Evolutionary conservation across 768 basidiomycete species (phyloP).

Genomic region (Tulasnella calospora): DNA sequence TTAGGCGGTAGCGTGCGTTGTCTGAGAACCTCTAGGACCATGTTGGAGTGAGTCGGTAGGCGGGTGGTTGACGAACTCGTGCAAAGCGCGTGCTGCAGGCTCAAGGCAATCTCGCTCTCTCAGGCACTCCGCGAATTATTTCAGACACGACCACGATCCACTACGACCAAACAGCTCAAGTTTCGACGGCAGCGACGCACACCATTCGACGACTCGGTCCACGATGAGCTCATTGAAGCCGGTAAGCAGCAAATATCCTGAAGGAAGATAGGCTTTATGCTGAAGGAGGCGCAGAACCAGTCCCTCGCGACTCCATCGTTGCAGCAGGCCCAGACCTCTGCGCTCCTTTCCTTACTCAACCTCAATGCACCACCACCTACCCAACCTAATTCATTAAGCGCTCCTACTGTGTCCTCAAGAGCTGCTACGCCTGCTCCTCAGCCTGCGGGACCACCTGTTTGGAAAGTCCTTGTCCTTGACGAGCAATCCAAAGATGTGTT

Average conservation of each 20-base stretch:
- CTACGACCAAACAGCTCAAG: not conserved
- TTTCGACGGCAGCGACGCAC: not conserved
- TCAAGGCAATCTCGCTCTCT: not conserved
- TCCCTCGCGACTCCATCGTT: constrained; percentile 42
- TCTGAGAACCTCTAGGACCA: constrained; percentile 14
- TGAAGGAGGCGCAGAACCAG: not conserved
- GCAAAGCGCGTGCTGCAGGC: not conserved
- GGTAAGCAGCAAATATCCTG: not conserved
- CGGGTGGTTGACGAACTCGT: constrained; percentile 14
- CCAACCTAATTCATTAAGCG: constrained; percentile 12
- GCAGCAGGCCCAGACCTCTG: constrained; percentile 82
- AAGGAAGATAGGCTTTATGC: not conserved
- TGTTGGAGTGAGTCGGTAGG: constrained; percentile 8
- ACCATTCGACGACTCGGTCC: not conserved
- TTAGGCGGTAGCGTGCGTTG: constrained; percentile 13
- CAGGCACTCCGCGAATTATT: constrained; percentile 12
- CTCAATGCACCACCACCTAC: constrained; percentile 59
- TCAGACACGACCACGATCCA: constrained; percentile 10
- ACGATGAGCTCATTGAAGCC: constrained; percentile 18
- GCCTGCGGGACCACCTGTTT: constrained; percentile 64
- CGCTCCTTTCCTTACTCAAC: constrained; percentile 80
- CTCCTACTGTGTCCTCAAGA: constrained; percentile 14
- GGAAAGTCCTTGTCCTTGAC: constrained; percentile 95
- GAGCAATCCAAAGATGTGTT: constrained; percentile 94
- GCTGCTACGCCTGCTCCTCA: constrained; percentile 34